Percentiles rank a stretch among this genome's conserved stretches.
Conservation (phyloP, 768 basidiomycete genomes). For the Pulveroboletus frians region DNA sequence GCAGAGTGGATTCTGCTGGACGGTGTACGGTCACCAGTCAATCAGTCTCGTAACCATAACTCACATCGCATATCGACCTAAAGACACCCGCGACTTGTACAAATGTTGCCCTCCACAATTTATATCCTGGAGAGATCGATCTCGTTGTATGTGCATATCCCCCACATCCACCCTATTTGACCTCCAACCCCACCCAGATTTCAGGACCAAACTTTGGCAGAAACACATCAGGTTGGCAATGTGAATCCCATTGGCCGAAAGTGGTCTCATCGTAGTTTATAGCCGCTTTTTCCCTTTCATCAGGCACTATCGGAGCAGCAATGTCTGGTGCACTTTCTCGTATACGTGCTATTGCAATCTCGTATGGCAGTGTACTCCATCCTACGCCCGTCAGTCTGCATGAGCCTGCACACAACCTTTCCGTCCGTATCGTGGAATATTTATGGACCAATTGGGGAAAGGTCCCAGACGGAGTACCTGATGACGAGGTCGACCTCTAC, state of each 20-base stretch:
- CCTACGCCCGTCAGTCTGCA: conserved; percentile 57
- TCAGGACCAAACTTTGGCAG: conserved; percentile 85
- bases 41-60: conserved; percentile 3
- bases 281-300: conserved; percentile 87
- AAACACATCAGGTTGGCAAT: conserved; percentile 66
- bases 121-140: conserved; percentile 82
- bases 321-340: conserved; percentile 71
- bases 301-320: conserved; percentile 90
- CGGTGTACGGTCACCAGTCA: conserved; percentile 46
- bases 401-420: conserved; percentile 69
- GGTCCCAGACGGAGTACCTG: conserved; percentile 52
- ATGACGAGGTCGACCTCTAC: conserved; percentile 74
- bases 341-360: conserved; percentile 77
- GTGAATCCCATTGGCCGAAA: not conserved
- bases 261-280: conserved; percentile 5
- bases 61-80: conserved; percentile 5
- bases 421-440: conserved; percentile 59
- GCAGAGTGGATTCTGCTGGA: conserved; percentile 91
- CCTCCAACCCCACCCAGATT: conserved; percentile 40
- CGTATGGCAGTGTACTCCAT: conserved; percentile 74
- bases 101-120: conserved; percentile 85
- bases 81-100: conserved; percentile 90
- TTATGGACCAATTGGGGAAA: conserved; percentile 85
- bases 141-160: conserved; percentile 58
- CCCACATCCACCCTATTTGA: not conserved